Evolutionary conservation across 345 rosid species (phyloP), one percentile per base, ranked within the genome.

Genomic region (Syzygium oleosum): DNA sequence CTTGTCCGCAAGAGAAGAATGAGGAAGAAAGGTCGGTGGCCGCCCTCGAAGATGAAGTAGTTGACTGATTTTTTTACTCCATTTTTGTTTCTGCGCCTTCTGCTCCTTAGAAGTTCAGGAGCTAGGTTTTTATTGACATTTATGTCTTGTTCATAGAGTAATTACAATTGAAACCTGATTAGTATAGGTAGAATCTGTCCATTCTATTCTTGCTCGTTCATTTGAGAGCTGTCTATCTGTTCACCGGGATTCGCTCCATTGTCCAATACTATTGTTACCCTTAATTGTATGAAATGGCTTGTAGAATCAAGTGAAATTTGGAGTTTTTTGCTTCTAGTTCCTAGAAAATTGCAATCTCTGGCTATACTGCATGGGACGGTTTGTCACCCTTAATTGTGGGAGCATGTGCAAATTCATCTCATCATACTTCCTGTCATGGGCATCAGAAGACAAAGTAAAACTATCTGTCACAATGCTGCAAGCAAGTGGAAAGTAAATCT

Each of bases 1-100:
- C 95, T 97, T 51, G 58, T 94, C 84, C 95, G 94, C 85, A 96
- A 97, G 93, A 91, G 97, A 85, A 93, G 91, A 90, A 43, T 97
- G 95, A 94, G 99, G 94, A 97, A 97, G 97, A 97, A 93, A 93
- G 99, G 98, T 53, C 90, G 94, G 65, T 96, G 99, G 99, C 99
- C 97, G 2, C 98, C 98, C 89, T 97, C 96, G 6, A 97, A 96
- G 91, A 93, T 97, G 94, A 97, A 92, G 93, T 96, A 94, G 90
- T 88, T 89, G 87, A 96, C 96, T 93, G 94, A 96, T 91, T 96
- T 96, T 46, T 95, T 93, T 89, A 22, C n/a, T 53, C 84, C 83
- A 83, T 54, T 89, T 87, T 88, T 84, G 86, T 85, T 87, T 38
- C 46, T 68, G 25, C 12, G 43, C 46, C 80, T 68, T 68, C 46